These are phyloP conservation scores for Sclerotinia trifoliorum DNA, from an alignment of 2,329 filamentous ascomycete species.

Conservation along the genomic window DNA sequence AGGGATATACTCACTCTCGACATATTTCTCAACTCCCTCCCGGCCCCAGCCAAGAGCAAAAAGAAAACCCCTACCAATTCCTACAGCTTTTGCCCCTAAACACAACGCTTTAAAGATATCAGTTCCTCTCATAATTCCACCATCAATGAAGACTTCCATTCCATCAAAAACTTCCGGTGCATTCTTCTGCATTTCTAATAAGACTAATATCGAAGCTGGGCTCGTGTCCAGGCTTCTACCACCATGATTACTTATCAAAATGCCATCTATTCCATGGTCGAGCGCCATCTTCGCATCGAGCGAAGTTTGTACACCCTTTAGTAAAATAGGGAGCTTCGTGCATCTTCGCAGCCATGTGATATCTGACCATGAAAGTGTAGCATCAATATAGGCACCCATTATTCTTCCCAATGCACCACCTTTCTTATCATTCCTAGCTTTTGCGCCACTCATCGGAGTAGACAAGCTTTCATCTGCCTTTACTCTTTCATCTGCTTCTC, in stretches of 20 bases:
- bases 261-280: slow-evolving; percentile 61
- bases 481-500: slow-evolving; percentile 47
- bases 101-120: slow-evolving; percentile 68
- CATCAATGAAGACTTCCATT: slow-evolving; percentile 64
- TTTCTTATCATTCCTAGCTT: slow-evolving; percentile 51
- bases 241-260: slow-evolving; percentile 70
- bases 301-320: slow-evolving; percentile 71
- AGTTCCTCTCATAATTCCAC: slow-evolving; percentile 62
- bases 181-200: slow-evolving; percentile 62
- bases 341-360: slow-evolving; percentile 62
- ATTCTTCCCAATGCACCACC: slow-evolving; percentile 55
- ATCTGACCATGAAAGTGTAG: slow-evolving; percentile 61
- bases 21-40: slow-evolving; percentile 54
- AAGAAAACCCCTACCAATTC: slow-evolving; percentile 60
- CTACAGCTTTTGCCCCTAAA: slow-evolving; percentile 62
- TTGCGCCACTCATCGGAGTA: slow-evolving; percentile 51
- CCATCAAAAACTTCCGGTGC: slow-evolving; percentile 59
- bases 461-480: slow-evolving; percentile 48
- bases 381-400: slow-evolving; percentile 57
- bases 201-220: slow-evolving; percentile 55
- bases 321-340: slow-evolving; percentile 55
- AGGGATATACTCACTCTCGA: slow-evolving; percentile 48
- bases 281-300: slow-evolving; percentile 61
- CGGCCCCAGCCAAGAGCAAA: slow-evolving; percentile 61
- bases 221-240: slow-evolving; percentile 55